Percentiles rank a stretch among this genome's conserved stretches.
Conservation (phyloP, 352 stramenopile genomes). For the Globisporangium okanoganense region DNA sequence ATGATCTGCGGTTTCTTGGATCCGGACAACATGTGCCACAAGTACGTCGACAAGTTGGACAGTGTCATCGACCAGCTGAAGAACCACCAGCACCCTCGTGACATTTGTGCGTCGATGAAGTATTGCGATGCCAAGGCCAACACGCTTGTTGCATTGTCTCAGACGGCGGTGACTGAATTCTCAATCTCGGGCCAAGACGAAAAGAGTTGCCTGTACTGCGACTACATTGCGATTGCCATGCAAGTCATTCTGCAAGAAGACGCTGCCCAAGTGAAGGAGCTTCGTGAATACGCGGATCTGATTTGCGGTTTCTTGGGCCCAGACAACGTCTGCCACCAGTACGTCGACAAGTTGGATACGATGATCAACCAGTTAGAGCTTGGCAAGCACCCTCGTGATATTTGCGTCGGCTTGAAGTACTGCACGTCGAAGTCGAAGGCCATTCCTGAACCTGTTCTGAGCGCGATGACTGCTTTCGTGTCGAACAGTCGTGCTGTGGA, state of each 20-base stretch:
- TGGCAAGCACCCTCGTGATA: conserved; percentile 62
- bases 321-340: conserved; percentile 63
- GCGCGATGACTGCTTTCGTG: conserved; percentile 32
- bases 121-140: conserved; percentile 34
- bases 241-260: conserved; percentile 58
- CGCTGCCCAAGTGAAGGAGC: conserved; percentile 43
- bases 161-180: conserved; percentile 20
- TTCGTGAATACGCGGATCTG: conserved; percentile 67
- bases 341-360: conserved; percentile 62
- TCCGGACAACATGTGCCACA: conserved; percentile 51
- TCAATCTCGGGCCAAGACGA: conserved; percentile 18
- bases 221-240: conserved; percentile 54
- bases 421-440: conserved; percentile 24
- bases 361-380: conserved; percentile 59
- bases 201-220: conserved; percentile 55
- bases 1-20: conserved; percentile 38
- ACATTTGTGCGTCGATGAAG: conserved; percentile 57
- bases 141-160: not conserved
- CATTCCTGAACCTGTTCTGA: conserved; percentile 14
- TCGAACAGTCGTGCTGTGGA: conserved; percentile 13
- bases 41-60: conserved; percentile 68
- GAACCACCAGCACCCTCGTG: conserved; percentile 56
- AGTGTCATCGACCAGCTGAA: conserved; percentile 57
- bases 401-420: conserved; percentile 58
- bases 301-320: conserved; percentile 67